Conservation (phyloP, 495 filamentous ascomycete species). For the Zalerion maritima region DNA sequence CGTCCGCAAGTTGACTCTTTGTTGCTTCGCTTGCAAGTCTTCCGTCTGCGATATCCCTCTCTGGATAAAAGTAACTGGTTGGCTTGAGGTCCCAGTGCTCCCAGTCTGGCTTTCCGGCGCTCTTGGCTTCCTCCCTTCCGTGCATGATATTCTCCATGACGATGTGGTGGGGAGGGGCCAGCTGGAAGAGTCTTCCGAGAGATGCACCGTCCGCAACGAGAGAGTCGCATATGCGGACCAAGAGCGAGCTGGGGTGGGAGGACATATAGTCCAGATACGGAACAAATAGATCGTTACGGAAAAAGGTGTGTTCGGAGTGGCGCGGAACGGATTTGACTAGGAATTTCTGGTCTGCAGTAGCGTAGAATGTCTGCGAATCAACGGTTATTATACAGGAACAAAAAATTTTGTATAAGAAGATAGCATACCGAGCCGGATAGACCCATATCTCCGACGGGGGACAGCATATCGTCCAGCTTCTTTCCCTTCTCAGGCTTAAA, state of each 20-base stretch:
- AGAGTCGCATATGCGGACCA: slow-evolving; percentile 57
- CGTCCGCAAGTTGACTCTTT: slow-evolving; percentile 42
- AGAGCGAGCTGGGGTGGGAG: slow-evolving; percentile 36
- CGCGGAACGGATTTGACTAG: slow-evolving; percentile 55
- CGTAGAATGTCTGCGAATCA: slow-evolving; percentile 44
- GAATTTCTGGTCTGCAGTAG: slow-evolving; percentile 42
- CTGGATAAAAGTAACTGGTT: slow-evolving; percentile 55
- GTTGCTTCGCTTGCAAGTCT: slow-evolving; percentile 42
- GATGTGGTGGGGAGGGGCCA: slow-evolving; percentile 49
- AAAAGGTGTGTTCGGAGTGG: slow-evolving; percentile 52
- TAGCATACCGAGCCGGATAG: slow-evolving; percentile 40
- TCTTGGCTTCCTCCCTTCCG: slow-evolving; percentile 29
- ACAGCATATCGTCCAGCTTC: slow-evolving; percentile 12
- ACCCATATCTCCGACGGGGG: slow-evolving; percentile 40
- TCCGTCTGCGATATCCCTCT: slow-evolving; percentile 49
- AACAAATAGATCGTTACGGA: slow-evolving; percentile 43
- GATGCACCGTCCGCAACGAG: slow-evolving; percentile 36
- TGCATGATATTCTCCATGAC: slow-evolving; percentile 60
- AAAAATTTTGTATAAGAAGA: background rate
- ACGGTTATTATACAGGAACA: background rate
- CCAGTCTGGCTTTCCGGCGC: slow-evolving; percentile 34
- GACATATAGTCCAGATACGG: slow-evolving; percentile 49
- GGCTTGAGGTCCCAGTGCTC: slow-evolving; percentile 61
- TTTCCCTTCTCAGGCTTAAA: slow-evolving; percentile 9
- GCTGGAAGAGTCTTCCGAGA: slow-evolving; percentile 37